phyloP scores from a whole-genome alignment of 164 flowering plant species.

The Dillenia turbinata region DNA sequence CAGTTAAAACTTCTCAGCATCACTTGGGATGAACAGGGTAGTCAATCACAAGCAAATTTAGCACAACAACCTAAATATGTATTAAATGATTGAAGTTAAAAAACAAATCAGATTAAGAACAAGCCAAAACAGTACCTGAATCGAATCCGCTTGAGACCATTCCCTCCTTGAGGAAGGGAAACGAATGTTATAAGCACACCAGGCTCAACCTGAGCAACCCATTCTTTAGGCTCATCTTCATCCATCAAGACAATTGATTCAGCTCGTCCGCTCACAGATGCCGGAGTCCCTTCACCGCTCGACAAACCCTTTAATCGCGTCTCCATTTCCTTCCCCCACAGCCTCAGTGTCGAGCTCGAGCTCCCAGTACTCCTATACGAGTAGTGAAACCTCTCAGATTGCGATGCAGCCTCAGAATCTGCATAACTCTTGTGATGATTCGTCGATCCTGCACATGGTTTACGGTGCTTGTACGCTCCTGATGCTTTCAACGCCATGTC shows the following conservation, averaged over 20 bases:
- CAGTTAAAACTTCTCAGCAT: too few relatives aligned
- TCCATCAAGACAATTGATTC: slow-evolving; percentile 68
- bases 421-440: slow-evolving; percentile 30
- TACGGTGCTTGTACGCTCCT: slow-evolving; percentile 83
- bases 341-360: slow-evolving; percentile 54
- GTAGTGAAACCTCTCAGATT: slow-evolving; percentile 57
- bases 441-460: slow-evolving; percentile 73
- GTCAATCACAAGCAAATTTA: too few relatives aligned
- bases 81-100: too few relatives aligned
- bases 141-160: slow-evolving; percentile 88
- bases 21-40: too few relatives aligned
- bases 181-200: slow-evolving; percentile 90
- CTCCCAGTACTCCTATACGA: slow-evolving; percentile 65
- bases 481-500: slow-evolving; percentile 94
- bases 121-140: slow-evolving; percentile 59
- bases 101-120: background rate
- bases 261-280: slow-evolving; percentile 59
- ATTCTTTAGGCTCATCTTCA: slow-evolving; percentile 88
- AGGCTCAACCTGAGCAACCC: slow-evolving; percentile 99
- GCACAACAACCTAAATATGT: too few relatives aligned
- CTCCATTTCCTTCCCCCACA: slow-evolving; percentile 79
- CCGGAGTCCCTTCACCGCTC: slow-evolving; percentile 84
- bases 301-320: slow-evolving; percentile 59
- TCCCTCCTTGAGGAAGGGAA: slow-evolving; percentile 78
- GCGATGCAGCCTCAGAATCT: slow-evolving; percentile 63